Evolutionary conservation across 345 rosid species (phyloP).

Genomic region (Citrus cavaleriei): DNA sequence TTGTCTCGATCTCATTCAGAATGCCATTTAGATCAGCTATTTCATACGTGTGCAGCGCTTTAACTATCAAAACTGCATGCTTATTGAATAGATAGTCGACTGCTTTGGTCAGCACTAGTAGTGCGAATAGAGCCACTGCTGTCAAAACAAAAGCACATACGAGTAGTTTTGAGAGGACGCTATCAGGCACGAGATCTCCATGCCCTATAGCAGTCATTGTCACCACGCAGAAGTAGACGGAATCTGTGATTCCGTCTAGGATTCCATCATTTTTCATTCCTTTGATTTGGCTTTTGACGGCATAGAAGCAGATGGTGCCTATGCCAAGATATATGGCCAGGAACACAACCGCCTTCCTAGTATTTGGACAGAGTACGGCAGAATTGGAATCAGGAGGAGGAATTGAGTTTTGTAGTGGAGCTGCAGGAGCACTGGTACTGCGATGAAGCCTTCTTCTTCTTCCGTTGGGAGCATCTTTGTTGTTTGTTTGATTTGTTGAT

Average conservation of each 20-base stretch:
- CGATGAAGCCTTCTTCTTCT: conserved; percentile 44
- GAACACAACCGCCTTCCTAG: conserved; percentile 34
- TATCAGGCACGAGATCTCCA: conserved; percentile 80
- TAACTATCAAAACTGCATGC: conserved; percentile 68
- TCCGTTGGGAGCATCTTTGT: conserved; percentile 19
- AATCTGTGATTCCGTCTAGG: too few species aligned
- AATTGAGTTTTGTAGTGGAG: conserved; percentile 13
- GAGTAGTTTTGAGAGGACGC: conserved; percentile 46
- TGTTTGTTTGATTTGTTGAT: conserved; percentile 20
- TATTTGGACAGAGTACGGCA: conserved; percentile 37
- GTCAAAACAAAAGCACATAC: conserved; percentile 74
- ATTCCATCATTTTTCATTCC: too few species aligned
- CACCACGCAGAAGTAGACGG: conserved; percentile 45
- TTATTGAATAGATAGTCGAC: conserved; percentile 79
- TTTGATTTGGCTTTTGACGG: too few species aligned
- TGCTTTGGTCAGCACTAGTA: conserved; percentile 48
- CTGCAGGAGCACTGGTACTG: conserved; percentile 60
- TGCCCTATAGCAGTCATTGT: conserved; percentile 96
- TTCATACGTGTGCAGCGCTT: conserved; percentile 47
- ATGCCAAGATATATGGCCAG: conserved; percentile 45
- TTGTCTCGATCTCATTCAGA: conserved; percentile 49
- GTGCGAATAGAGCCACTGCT: conserved; percentile 69
- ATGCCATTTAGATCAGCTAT: conserved; percentile 38
- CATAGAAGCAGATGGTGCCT: conserved; percentile 35
- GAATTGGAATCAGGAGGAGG: conserved; percentile 33